These are phyloP conservation scores for Talaromyces sp. DNA, from an alignment of 2,329 filamentous ascomycete genomes.

Conservation along the genomic window DNA sequence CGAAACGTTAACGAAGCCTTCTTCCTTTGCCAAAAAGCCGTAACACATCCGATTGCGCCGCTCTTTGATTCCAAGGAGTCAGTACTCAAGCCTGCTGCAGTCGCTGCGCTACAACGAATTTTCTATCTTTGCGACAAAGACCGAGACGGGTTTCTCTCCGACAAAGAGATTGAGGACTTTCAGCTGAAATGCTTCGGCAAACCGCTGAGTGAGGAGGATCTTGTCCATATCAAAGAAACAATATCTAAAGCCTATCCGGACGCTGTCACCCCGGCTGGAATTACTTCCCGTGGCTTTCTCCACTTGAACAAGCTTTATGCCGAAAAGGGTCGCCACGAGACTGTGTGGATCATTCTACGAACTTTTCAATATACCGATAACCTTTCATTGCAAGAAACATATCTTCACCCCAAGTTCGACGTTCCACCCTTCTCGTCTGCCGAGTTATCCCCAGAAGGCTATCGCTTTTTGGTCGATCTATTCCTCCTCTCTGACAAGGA, in stretches of 20 bases:
- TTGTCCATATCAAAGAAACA: conserved; percentile 85
- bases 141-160: conserved; percentile 87
- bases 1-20: conserved; percentile 95
- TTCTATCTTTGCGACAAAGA: conserved; percentile 97
- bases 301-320: conserved; percentile 93
- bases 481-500: conserved; percentile 96
- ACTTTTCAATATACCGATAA: conserved; percentile 97
- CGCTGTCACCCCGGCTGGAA: conserved; percentile 64
- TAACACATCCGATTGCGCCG: conserved; percentile 93
- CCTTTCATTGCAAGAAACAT: conserved; percentile 82
- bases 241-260: conserved; percentile 67
- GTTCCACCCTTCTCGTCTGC: conserved; percentile 89
- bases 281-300: conserved; percentile 79
- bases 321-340: conserved; percentile 95
- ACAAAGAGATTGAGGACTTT: conserved; percentile 85
- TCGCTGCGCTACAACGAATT: conserved; percentile 80
- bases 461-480: conserved; percentile 95
- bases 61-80: conserved; percentile 95
- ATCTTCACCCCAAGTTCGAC: conserved; percentile 89
- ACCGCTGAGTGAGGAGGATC: conserved; percentile 71
- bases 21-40: conserved; percentile 96
- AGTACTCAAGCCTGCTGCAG: conserved; percentile 79
- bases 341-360: conserved; percentile 93
- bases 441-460: conserved; percentile 88
- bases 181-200: conserved; percentile 92